These are phyloP conservation scores for Dactylellina drechsleri DNA, from an alignment of 2,329 filamentous ascomycete genomes.

Conservation along the genomic window DNA sequence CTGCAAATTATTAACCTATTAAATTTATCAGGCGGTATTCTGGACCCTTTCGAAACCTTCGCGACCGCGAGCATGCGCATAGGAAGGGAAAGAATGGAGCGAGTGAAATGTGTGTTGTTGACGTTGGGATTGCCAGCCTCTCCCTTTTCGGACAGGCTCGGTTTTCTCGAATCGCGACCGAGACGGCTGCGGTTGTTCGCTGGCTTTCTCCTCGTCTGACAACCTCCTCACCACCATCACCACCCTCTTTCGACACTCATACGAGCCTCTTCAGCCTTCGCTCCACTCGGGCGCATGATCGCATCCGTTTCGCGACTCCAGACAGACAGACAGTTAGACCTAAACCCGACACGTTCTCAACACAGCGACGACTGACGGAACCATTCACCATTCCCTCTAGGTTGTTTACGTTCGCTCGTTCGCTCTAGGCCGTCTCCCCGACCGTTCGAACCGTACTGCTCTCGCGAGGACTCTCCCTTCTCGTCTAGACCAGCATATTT, in stretches of 20 bases:
- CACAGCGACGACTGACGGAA: slow-evolving; percentile 14
- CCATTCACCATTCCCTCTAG: slow-evolving; percentile 5
- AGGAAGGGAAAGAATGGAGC: not conserved
- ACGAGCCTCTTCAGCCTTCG: slow-evolving; percentile 16
- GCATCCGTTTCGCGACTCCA: slow-evolving; percentile 6
- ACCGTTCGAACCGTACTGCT: slow-evolving; percentile 9
- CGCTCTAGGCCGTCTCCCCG: slow-evolving; percentile 5
- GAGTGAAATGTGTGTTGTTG: slow-evolving; percentile 9
- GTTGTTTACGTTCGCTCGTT: slow-evolving; percentile 4
- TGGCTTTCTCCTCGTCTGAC: not conserved
- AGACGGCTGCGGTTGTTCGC: slow-evolving; percentile 14
- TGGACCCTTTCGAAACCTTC: too few relatives aligned
- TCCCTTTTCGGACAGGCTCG: slow-evolving; percentile 44
- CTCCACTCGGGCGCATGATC: slow-evolving; percentile 27
- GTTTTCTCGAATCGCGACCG: not conserved
- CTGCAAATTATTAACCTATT: too few relatives aligned
- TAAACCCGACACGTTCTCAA: not conserved
- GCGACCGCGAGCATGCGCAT: too few relatives aligned
- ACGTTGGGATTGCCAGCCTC: slow-evolving; percentile 35
- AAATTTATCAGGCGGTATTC: too few relatives aligned
- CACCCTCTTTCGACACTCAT: not conserved
- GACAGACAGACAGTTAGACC: not conserved
- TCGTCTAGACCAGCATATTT: slow-evolving; percentile 8
- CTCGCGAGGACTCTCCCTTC: slow-evolving; percentile 43
- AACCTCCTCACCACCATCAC: slow-evolving; percentile 8